Evolutionary conservation across 495 filamentous ascomycete species (phyloP).

Genomic region (Podospora pseudopauciseta): DNA sequence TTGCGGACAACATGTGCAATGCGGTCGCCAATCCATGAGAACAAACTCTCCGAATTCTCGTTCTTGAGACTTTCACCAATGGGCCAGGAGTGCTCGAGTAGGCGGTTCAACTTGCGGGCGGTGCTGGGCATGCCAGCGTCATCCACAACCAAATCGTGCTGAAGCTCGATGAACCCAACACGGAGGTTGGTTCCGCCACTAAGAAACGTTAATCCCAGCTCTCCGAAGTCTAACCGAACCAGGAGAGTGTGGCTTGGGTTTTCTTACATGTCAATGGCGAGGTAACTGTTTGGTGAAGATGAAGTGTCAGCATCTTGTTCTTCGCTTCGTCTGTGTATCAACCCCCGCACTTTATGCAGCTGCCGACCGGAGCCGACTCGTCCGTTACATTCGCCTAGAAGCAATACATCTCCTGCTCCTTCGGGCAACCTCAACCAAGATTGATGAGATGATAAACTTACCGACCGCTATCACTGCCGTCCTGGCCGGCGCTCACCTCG

Average conservation of each 20-base stretch:
- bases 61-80: conserved; percentile 77
- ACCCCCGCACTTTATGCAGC: not conserved
- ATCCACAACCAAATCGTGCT: conserved; percentile 40
- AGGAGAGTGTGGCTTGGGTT: conserved; percentile 10
- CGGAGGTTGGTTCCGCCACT: conserved; percentile 75
- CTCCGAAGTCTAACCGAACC: not conserved
- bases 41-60: conserved; percentile 69
- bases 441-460: conserved; percentile 28
- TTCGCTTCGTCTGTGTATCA: not conserved
- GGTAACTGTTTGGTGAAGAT: conserved; percentile 45
- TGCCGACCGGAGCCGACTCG: not conserved
- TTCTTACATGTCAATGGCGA: conserved; percentile 70
- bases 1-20: conserved; percentile 66
- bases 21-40: conserved; percentile 74
- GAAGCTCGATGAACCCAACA: conserved; percentile 71
- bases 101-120: conserved; percentile 33
- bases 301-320: conserved; percentile 9
- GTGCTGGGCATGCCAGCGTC: not conserved
- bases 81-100: conserved; percentile 69
- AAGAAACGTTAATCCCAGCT: conserved; percentile 4
- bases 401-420: too few species aligned
- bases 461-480: conserved; percentile 62
- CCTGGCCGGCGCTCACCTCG: conserved; percentile 35
- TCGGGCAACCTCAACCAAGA: not conserved
- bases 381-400: not conserved